Conservation (phyloP, 345 rosid genomes). For the Punica granatum region DNA sequence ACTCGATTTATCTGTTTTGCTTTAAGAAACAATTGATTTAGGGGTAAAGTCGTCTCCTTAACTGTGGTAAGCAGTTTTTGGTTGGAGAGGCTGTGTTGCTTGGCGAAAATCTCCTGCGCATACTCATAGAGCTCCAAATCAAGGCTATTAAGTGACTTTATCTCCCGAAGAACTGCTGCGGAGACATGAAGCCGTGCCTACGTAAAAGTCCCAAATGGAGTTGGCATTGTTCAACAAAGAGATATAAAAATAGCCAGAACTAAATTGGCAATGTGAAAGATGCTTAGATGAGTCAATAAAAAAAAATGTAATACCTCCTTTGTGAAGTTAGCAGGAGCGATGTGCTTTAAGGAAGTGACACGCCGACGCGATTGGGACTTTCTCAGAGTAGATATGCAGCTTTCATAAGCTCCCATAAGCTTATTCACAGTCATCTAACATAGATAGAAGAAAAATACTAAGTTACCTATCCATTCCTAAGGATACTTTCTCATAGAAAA, state of each 20-base stretch:
- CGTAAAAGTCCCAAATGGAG: neutral
- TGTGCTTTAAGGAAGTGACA: conserved; percentile 56
- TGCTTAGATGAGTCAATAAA: neutral
- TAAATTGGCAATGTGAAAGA: neutral
- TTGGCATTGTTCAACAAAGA: neutral
- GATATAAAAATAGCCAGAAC: neutral
- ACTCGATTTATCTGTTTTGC: neutral
- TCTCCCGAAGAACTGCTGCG: conserved; percentile 42
- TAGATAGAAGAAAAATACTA: neutral
- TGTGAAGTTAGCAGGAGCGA: conserved; percentile 85
- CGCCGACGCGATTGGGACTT: conserved; percentile 61
- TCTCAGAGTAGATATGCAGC: conserved; percentile 55
- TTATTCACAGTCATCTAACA: conserved; percentile 62
- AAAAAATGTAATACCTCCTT: conserved; percentile 39
- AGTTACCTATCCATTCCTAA: neutral
- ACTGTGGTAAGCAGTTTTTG: conserved; percentile 24
- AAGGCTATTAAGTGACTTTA: conserved; percentile 70
- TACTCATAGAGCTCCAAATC: conserved; percentile 78
- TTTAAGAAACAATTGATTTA: neutral
- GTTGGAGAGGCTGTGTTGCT: conserved; percentile 35
- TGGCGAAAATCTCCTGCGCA: conserved; percentile 58
- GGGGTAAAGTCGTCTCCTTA: conserved; percentile 11
- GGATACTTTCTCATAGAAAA: neutral
- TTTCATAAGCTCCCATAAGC: conserved; percentile 63
- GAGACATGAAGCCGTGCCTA: conserved; percentile 65